These are phyloP conservation scores for Colletotrichum chrysophilum DNA, from an alignment of 2,329 filamentous ascomycete species.

Conservation along the genomic window DNA sequence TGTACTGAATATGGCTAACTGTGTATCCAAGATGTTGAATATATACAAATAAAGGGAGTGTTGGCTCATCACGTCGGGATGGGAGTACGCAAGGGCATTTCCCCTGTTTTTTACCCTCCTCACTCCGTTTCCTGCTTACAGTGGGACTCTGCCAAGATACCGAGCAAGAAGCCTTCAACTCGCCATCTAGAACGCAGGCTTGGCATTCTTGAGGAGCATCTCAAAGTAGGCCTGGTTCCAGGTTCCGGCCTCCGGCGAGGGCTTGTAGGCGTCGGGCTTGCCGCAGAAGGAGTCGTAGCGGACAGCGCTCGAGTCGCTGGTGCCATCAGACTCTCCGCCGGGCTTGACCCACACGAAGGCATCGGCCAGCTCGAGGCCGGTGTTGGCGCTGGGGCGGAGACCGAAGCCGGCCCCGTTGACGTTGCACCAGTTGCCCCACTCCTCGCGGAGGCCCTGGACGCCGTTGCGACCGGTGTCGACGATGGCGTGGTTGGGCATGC, in stretches of 20 bases:
- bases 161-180: neutral
- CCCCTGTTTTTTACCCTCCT: neutral
- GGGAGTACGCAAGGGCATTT: neutral
- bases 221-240: slow-evolving; percentile 41
- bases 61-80: neutral
- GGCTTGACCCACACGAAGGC: slow-evolving; percentile 73
- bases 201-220: slow-evolving; percentile 27
- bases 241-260: slow-evolving; percentile 55
- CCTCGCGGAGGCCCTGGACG: slow-evolving; percentile 44
- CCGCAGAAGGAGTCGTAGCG: slow-evolving; percentile 44
- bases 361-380: slow-evolving; percentile 61
- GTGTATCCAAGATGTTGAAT: neutral
- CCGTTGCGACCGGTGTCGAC: slow-evolving; percentile 46
- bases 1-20: neutral
- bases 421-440: slow-evolving; percentile 65
- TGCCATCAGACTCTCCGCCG: slow-evolving; percentile 57
- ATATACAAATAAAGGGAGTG: neutral
- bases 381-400: slow-evolving; percentile 58
- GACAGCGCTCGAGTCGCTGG: slow-evolving; percentile 36
- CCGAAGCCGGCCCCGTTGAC: slow-evolving; percentile 67
- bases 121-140: neutral
- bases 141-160: neutral
- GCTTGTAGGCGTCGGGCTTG: slow-evolving; percentile 46
- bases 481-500: slow-evolving; percentile 48
- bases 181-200: slow-evolving; percentile 12